Percentiles rank a stretch among this genome's conserved stretches.
These are phyloP conservation scores for Hibiscus tridactylites DNA, from an alignment of 345 rosid genomes.

Conservation along the genomic window DNA sequence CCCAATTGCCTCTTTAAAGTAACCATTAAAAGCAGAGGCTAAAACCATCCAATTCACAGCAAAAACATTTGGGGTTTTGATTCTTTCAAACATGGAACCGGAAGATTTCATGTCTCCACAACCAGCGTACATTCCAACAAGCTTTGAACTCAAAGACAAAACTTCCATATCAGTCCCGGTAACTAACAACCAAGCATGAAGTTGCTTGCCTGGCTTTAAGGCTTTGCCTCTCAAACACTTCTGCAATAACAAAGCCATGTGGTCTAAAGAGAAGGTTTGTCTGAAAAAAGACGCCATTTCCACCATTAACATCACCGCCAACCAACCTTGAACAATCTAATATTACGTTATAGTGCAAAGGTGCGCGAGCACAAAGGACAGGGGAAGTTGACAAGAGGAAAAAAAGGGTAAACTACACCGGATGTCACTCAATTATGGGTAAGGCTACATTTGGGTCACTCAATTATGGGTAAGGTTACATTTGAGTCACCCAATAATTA, in stretches of 20 bases:
- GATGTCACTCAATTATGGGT: no score
- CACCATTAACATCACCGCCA: constrained; percentile 5
- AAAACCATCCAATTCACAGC: constrained; percentile 46
- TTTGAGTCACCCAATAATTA: no score
- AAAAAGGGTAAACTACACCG: no score
- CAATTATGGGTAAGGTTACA: no score
- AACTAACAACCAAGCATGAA: constrained; percentile 29
- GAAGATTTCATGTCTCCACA: constrained; percentile 33
- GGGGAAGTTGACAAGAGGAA: no score
- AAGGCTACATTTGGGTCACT: no score
- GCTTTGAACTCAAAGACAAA: constrained; percentile 25
- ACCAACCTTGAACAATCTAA: no score
- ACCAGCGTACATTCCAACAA: constrained; percentile 35
- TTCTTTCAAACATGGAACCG: constrained; percentile 19
- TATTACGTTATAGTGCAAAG: no score
- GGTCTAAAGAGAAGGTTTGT: constrained; percentile 2
- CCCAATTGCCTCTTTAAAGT: constrained; percentile 28
- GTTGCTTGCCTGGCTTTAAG: constrained; percentile 26
- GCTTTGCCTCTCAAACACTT: constrained; percentile 34
- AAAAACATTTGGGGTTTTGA: constrained; percentile 25
- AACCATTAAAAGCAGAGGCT: constrained; percentile 29
- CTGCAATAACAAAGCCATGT: constrained; percentile 16
- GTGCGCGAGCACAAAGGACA: no score
- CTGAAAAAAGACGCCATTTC: background rate
- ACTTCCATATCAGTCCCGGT: constrained; percentile 12